Conservation (phyloP, 306 rosid species). For the Gillenia trifoliata region DNA sequence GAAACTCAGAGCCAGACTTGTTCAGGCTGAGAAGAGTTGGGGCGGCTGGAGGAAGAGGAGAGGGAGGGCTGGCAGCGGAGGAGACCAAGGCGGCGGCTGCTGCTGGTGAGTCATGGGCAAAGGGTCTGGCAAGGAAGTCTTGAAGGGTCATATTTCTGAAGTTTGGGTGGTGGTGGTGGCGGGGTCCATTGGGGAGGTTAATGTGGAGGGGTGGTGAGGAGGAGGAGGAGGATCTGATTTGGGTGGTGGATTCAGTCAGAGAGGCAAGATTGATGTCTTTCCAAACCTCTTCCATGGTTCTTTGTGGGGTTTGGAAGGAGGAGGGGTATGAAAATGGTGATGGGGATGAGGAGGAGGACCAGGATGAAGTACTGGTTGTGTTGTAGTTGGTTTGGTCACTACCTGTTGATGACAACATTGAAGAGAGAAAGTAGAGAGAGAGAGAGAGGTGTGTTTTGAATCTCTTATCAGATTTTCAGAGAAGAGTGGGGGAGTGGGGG, state of each 20-base stretch:
- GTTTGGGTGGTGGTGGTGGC: neutral
- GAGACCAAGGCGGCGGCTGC: neutral
- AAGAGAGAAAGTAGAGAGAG: neutral
- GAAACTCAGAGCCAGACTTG: constrained; percentile 23
- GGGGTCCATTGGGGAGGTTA: neutral
- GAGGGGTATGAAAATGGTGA: constrained; percentile 7
- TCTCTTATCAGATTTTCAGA: neutral
- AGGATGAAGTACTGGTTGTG: neutral
- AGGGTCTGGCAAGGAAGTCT: constrained; percentile 59
- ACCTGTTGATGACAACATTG: constrained; percentile 11
- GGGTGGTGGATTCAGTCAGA: constrained; percentile 17
- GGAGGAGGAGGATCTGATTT: neutral
- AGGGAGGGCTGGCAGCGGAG: constrained; percentile 5
- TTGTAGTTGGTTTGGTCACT: constrained; percentile 5
- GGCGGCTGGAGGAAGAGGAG: constrained; percentile 15
- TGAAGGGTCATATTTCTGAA: constrained; percentile 39
- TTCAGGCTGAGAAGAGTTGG: constrained; percentile 45
- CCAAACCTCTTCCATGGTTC: constrained; percentile 74
- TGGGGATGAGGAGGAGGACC: constrained; percentile 7
- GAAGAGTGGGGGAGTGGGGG: neutral
- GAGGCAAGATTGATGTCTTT: constrained; percentile 55
- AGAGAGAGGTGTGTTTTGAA: neutral
- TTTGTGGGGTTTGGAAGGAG: neutral
- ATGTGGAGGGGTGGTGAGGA: neutral
- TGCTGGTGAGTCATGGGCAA: constrained; percentile 23